phyloP scores from a whole-genome alignment of 1,139 yeast species.

The Petasospora rhodanensis region DNA sequence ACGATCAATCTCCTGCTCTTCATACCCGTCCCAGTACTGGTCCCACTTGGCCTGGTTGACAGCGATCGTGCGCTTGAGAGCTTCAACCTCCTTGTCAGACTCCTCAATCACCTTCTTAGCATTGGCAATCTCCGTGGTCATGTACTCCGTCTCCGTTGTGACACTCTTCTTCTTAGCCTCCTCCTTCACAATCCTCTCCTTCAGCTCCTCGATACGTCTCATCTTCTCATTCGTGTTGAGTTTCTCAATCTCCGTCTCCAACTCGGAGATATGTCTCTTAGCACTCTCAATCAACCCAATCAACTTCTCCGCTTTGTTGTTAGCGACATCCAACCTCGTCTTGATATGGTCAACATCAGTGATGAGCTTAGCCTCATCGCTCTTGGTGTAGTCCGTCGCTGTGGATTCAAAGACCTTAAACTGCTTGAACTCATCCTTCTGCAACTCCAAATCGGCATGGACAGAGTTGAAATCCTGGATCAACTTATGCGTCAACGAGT shows the following conservation, averaged over 20 bases:
- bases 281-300: constrained; percentile 14
- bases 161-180: constrained; percentile 36
- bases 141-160: constrained; percentile 57
- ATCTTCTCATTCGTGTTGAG: constrained; percentile 21
- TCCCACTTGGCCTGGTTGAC: constrained; percentile 29
- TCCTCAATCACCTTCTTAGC: constrained; percentile 55
- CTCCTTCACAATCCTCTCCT: constrained; percentile 36
- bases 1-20: constrained; percentile 29
- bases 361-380: constrained; percentile 16
- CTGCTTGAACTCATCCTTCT: constrained; percentile 27
- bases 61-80: constrained; percentile 20
- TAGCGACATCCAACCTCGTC: constrained; percentile 21
- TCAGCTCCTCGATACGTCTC: constrained; percentile 21
- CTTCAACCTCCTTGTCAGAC: constrained; percentile 40
- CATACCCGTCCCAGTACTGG: constrained; percentile 28
- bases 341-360: constrained; percentile 18
- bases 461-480: constrained; percentile 37
- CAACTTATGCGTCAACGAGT: constrained; percentile 44
- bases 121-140: constrained; percentile 58
- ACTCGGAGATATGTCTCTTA: constrained; percentile 20
- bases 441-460: constrained; percentile 26
- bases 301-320: constrained; percentile 18
- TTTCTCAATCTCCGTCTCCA: constrained; percentile 34
- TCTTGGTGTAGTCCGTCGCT: constrained; percentile 23
- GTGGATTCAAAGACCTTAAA: constrained; percentile 21